These are phyloP conservation scores for Erythrophleum ivorense DNA, from an alignment of 331 rosid genomes.

Conservation along the genomic window DNA sequence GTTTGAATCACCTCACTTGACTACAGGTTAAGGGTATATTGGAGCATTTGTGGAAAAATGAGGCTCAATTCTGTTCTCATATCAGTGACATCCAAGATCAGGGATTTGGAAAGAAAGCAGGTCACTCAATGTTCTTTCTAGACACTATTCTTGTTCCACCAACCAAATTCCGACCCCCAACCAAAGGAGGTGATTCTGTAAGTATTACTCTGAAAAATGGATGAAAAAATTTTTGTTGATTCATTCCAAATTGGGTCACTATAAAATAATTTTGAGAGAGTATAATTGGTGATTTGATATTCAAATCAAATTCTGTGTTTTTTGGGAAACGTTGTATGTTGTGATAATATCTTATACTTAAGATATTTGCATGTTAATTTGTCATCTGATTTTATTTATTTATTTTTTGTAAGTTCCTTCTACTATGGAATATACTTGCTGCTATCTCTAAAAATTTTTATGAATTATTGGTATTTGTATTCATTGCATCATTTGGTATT, in stretches of 20 bases:
- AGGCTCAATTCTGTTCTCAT: conserved; percentile 62
- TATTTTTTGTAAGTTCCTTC: conserved; percentile 15
- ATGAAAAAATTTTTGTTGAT: conserved; percentile 1
- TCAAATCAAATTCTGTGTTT: background rate
- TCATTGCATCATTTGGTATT: conserved; percentile 13
- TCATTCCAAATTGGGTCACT: background rate
- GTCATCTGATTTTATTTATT: background rate
- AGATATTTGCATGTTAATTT: conserved; percentile 18
- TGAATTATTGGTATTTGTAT: conserved; percentile 13
- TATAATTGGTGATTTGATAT: conserved; percentile 11
- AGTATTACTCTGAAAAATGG: conserved; percentile 35
- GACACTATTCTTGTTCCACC: conserved; percentile 90
- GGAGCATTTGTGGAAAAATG: conserved; percentile 73
- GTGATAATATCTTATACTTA: background rate
- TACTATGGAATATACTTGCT: background rate
- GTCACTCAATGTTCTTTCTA: conserved; percentile 81
- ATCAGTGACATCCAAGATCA: conserved; percentile 75
- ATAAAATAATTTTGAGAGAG: conserved; percentile 6
- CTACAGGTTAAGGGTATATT: conserved; percentile 67
- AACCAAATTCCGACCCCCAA: conserved; percentile 91
- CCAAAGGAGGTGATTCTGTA: conserved; percentile 85
- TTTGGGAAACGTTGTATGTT: conserved; percentile 9
- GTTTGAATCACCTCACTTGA: background rate
- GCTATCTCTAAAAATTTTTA: background rate
- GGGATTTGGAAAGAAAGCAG: conserved; percentile 69